Base-by-base conservation (phyloP, 2,329 filamentous ascomycete species). In the Bimuria novae-zelandiae region DNA sequence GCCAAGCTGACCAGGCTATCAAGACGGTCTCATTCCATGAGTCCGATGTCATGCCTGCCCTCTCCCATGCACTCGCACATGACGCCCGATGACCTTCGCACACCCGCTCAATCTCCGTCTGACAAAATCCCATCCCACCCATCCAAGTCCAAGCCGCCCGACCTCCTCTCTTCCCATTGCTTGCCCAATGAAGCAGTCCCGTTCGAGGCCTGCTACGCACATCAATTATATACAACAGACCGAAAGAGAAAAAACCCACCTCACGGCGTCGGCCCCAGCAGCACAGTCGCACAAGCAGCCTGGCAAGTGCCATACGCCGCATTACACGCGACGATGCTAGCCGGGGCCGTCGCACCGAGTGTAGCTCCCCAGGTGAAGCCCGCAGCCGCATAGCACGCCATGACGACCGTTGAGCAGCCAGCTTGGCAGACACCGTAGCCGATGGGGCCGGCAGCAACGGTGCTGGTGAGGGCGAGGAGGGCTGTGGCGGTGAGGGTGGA, bases 341-440 rank as follows among this genome's bases (percentile, higher is more conserved):
- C 70, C 0, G 78, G 76, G 2, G 78, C 76, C 1, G 69, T 63
- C 0, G 69, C 66, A 3, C 69, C 75, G 0, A 69, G 3, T 0
- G 71, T 77, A 0, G 74, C 73, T 0, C 77, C 77, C 68, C 70
- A 81, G 1, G 74, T 74, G 39, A 63, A 68, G 0, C 79, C 79
- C 0, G 73, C 78, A 5, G 75, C 79, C 1, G 63, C 25, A 44
- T 81, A 82, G 54, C 79, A 82, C 0, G 78, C 76, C 59, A 73
- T 75, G 0, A 79, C 79, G 0, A 81, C 61, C 0, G 55, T 55
- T 0, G 78, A 62, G 29, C 80, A 82, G 4, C 79, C 79, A 0
- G 74, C 73, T 61, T 82, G 79, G 40, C 79, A 82, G 3, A 77
- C 43, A 0, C 74, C 78, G 54, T 82, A 82, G 7, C 62, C 70